phyloP scores from a whole-genome alignment of 306 rosid species.

The Spatholobus suberectus region DNA sequence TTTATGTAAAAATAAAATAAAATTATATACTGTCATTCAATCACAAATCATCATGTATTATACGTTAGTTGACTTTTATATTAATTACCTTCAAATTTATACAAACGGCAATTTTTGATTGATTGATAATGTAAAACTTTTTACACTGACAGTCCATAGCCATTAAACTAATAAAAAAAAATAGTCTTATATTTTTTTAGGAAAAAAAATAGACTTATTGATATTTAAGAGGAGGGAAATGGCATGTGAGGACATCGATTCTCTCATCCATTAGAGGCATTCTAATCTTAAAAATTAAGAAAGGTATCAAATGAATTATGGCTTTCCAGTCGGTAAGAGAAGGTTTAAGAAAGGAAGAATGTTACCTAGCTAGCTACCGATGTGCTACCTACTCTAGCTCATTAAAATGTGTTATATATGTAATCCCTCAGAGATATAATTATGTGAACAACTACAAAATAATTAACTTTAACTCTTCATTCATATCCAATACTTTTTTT shows the following conservation, averaged over 20 bases:
- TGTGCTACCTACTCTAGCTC: neutral
- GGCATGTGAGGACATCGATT: neutral
- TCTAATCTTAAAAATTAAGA: neutral
- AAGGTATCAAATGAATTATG: neutral
- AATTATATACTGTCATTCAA: no score
- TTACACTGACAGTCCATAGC: no score
- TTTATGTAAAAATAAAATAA: no score
- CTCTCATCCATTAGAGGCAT: neutral
- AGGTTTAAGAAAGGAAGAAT: neutral
- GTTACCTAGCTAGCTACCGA: neutral
- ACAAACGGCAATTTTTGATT: no score
- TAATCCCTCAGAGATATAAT: neutral
- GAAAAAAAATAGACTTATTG: neutral
- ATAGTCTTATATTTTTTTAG: no score
- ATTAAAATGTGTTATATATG: neutral
- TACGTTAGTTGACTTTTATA: no score
- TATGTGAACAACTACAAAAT: neutral
- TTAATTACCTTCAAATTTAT: no score
- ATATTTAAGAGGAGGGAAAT: slow-evolving; percentile 2
- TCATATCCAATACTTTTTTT: neutral
- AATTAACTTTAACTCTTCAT: neutral
- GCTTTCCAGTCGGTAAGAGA: neutral
- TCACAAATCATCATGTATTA: no score
- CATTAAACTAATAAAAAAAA: no score
- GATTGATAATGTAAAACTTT: no score